Conservation (phyloP, 1,139 yeast species). For the Protomyces lactucae-debilis region DNA sequence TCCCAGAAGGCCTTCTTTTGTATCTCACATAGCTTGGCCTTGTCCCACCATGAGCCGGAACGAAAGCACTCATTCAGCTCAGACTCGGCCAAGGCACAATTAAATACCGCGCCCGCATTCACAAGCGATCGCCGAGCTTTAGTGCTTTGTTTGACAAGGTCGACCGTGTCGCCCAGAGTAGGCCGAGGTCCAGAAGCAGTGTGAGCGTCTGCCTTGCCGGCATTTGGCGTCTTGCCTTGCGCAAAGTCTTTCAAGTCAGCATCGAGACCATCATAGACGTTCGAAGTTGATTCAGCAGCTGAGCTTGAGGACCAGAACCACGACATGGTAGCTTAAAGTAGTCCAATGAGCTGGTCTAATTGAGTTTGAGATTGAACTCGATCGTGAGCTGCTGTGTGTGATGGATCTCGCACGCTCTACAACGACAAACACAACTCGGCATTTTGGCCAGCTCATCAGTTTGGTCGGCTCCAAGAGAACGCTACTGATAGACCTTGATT, state of each 20-base stretch:
- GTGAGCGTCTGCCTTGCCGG: background rate
- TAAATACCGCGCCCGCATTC: conserved; percentile 23
- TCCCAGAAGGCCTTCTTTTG: conserved; percentile 21
- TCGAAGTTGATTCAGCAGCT: background rate
- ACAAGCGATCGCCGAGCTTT: conserved; percentile 13
- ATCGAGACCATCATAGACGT: conserved; percentile 12
- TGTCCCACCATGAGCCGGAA: conserved; percentile 24
- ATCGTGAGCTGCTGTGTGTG: too few species aligned
- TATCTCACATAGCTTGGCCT: conserved; percentile 14
- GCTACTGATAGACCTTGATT: too few species aligned
- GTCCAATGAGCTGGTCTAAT: too few species aligned
- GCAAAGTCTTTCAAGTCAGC: conserved; percentile 17
- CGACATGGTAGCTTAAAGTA: background rate
- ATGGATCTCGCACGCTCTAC: too few species aligned
- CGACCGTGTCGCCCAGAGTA: background rate
- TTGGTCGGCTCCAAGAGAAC: too few species aligned
- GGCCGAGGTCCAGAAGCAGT: background rate
- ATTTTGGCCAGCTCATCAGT: too few species aligned
- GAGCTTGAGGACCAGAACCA: conserved; percentile 22
- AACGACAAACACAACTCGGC: too few species aligned
- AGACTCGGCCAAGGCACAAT: conserved; percentile 21
- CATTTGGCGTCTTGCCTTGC: background rate
- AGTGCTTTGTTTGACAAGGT: background rate
- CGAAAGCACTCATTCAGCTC: conserved; percentile 20
- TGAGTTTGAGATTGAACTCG: too few species aligned